Conservation (phyloP, 2,329 filamentous ascomycete genomes). For the Aspergillus pseudotamarii region DNA sequence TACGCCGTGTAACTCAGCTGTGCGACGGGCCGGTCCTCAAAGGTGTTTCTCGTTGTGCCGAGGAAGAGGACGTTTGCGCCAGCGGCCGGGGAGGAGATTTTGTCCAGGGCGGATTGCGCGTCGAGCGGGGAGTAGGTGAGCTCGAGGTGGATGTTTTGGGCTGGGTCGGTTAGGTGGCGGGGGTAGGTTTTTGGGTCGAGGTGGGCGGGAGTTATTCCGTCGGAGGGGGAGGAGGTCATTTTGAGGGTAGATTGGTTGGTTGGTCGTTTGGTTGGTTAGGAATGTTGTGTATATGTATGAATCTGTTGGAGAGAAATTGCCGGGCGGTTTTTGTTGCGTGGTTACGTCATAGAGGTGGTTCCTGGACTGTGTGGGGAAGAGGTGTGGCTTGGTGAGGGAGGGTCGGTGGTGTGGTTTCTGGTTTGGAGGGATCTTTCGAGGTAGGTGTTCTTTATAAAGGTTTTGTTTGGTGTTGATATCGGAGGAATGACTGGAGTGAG, state of each 20-base stretch:
- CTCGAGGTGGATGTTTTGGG: constrained; percentile 44
- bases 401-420: too few species aligned
- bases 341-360: neutral
- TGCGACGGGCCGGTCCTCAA: constrained; percentile 43
- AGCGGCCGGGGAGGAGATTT: constrained; percentile 44
- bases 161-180: constrained; percentile 33
- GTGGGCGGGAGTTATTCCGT: constrained; percentile 27
- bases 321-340: too few species aligned
- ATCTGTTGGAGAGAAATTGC: too few species aligned
- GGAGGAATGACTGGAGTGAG: neutral
- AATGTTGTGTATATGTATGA: too few species aligned
- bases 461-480: neutral
- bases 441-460: neutral
- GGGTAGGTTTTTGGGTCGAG: constrained; percentile 46
- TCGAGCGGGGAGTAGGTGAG: constrained; percentile 46
- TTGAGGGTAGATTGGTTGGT: neutral
- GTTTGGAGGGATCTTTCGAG: neutral
- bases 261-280: too few species aligned
- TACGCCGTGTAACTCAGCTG: constrained; percentile 51
- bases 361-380: neutral
- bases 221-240: neutral
- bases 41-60: constrained; percentile 49
- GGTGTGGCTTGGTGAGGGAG: neutral
- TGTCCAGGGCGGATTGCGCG: constrained; percentile 34
- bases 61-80: constrained; percentile 52